phyloP scores from a whole-genome alignment of 441 rosid genomes.

The Aleurites moluccanus region DNA sequence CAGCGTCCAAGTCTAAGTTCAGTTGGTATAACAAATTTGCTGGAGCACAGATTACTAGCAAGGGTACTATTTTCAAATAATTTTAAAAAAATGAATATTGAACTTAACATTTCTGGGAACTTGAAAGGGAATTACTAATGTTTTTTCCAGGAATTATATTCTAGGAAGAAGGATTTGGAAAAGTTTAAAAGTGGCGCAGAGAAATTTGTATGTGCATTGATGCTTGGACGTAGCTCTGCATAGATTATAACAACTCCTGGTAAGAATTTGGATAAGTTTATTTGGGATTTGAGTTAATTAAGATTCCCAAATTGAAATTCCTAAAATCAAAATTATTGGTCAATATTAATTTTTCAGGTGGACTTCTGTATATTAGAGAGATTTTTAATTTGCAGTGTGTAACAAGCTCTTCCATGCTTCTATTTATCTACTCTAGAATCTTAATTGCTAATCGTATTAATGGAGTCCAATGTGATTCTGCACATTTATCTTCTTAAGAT shows the following conservation, averaged over 20 bases:
- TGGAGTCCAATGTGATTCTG: conserved; percentile 40
- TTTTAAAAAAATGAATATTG: background rate
- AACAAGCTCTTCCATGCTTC: conserved; percentile 43
- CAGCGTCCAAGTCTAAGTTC: conserved; percentile 34
- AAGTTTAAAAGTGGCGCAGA: conserved; percentile 55
- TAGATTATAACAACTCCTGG: conserved; percentile 73
- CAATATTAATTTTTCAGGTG: conserved; percentile 40
- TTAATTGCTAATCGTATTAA: conserved; percentile 31
- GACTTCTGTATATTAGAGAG: conserved; percentile 49
- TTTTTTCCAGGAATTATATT: conserved; percentile 50
- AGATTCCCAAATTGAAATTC: background rate
- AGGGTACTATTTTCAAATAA: conserved; percentile 35
- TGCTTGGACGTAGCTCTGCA: conserved; percentile 75
- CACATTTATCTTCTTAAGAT: conserved; percentile 33
- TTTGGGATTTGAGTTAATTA: background rate
- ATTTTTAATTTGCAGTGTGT: conserved; percentile 60
- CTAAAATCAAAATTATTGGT: background rate
- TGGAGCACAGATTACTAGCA: conserved; percentile 54
- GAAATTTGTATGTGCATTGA: conserved; percentile 65
- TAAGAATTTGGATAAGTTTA: conserved; percentile 14
- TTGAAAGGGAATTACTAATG: background rate
- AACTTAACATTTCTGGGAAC: background rate
- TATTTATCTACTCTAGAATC: conserved; percentile 39
- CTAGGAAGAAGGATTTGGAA: conserved; percentile 48
- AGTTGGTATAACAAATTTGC: conserved; percentile 70